Conservation (phyloP, 2,329 filamentous ascomycete species). For the Cadophora sp. region DNA sequence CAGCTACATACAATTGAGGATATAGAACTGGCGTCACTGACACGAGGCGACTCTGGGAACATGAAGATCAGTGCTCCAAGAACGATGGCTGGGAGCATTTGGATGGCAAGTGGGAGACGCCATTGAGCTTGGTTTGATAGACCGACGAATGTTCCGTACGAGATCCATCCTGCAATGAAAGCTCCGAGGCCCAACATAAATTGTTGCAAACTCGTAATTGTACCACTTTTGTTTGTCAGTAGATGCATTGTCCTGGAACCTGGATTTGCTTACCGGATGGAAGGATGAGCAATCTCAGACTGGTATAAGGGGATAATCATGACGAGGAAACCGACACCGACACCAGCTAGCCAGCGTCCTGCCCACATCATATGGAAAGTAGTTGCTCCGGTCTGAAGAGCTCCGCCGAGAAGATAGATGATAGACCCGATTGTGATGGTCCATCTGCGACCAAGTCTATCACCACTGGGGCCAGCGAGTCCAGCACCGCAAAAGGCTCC, state of each 20-base stretch:
- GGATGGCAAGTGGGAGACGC: slow-evolving; percentile 54
- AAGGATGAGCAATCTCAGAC: slow-evolving; percentile 79
- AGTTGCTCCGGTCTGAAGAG: slow-evolving; percentile 73
- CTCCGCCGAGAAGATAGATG: slow-evolving; percentile 75
- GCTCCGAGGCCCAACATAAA: slow-evolving; percentile 83
- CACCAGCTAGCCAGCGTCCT: slow-evolving; percentile 72
- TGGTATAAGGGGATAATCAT: slow-evolving; percentile 67
- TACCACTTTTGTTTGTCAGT: slow-evolving; percentile 54
- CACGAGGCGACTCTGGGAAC: slow-evolving; percentile 64
- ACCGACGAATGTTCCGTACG: slow-evolving; percentile 60
- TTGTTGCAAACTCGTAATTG: slow-evolving; percentile 76
- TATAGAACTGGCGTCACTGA: slow-evolving; percentile 40
- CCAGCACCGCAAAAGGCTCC: slow-evolving; percentile 67
- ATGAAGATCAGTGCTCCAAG: slow-evolving; percentile 61
- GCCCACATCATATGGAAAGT: slow-evolving; percentile 67
- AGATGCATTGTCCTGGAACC: slow-evolving; percentile 49
- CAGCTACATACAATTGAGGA: background rate
- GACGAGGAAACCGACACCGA: slow-evolving; percentile 58
- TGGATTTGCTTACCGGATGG: slow-evolving; percentile 57
- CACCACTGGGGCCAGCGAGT: slow-evolving; percentile 53
- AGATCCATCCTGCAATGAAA: slow-evolving; percentile 75
- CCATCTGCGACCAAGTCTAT: slow-evolving; percentile 69
- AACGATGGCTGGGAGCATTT: slow-evolving; percentile 64
- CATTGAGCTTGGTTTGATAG: slow-evolving; percentile 45
- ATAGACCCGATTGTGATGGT: slow-evolving; percentile 76